These are phyloP conservation scores for Castanea crenata DNA, from an alignment of 306 rosid genomes.

Conservation along the genomic window DNA sequence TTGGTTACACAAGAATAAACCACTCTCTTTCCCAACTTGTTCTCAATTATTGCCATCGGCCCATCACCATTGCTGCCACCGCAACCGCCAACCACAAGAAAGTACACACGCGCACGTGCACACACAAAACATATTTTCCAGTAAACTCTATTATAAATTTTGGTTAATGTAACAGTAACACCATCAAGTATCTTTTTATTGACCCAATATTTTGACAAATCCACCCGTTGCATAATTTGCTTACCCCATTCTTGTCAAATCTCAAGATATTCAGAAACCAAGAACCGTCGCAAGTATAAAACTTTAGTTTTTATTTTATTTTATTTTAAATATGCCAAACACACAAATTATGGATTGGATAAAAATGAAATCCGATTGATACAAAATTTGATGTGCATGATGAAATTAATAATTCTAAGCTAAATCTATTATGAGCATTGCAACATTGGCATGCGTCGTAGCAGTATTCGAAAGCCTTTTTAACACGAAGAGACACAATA, in stretches of 20 bases:
- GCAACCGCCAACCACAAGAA: no score
- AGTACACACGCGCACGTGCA: fast-evolving
- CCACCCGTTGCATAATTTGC: no score
- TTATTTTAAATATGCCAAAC: no score
- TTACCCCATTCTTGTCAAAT: background rate
- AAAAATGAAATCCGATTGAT: background rate
- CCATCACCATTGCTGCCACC: no score
- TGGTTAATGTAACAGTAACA: background rate
- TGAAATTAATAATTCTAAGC: background rate
- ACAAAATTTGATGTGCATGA: background rate
- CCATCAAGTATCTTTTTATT: background rate
- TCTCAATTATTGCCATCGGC: no score
- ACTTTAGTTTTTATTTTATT: no score
- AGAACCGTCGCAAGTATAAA: background rate
- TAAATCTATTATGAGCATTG: background rate
- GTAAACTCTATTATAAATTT: no score
- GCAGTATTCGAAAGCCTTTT: background rate
- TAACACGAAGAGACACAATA: background rate
- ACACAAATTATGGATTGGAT: background rate
- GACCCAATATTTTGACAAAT: background rate
- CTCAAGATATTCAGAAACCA: background rate
- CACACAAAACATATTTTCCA: no score
- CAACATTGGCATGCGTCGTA: no score
- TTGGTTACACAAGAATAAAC: no score
- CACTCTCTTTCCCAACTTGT: no score